Evolutionary conservation across 2,329 filamentous ascomycete genomes (phyloP).

Genomic region (Teratosphaeria pseudoeucalypti): DNA sequence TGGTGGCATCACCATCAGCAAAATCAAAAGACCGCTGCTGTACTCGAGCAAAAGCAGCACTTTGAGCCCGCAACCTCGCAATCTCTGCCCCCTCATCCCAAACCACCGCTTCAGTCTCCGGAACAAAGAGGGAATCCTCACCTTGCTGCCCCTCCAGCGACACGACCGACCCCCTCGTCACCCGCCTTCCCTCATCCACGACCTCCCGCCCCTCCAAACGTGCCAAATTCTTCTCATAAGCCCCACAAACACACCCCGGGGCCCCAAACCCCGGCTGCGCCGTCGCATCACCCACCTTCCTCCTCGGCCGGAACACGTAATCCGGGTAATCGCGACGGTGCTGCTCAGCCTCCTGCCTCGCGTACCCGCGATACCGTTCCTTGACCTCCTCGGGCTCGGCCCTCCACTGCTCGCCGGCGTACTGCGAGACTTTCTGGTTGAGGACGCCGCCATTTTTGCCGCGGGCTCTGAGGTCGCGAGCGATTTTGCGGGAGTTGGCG

Average conservation of each 20-base stretch:
- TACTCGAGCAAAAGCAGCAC: background rate
- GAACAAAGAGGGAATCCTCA: background rate
- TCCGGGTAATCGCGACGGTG: slow-evolving; percentile 5
- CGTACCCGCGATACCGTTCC: background rate
- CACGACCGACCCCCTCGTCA: background rate
- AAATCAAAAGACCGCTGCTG: background rate
- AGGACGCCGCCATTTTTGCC: background rate
- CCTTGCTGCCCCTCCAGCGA: background rate
- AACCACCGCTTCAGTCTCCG: background rate
- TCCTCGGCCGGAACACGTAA: slow-evolving; percentile 6
- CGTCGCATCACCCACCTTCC: background rate
- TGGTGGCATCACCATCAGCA: background rate
- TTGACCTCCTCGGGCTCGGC: background rate
- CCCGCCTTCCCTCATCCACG: background rate
- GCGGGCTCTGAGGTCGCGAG: background rate
- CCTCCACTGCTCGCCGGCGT: slow-evolving; percentile 1
- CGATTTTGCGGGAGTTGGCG: background rate
- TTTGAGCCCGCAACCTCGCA: background rate
- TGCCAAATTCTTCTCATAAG: slow-evolving; percentile 6
- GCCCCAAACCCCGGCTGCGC: slow-evolving; percentile 3
- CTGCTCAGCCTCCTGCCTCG: slow-evolving; percentile 1
- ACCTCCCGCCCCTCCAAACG: background rate
- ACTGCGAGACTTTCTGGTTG: background rate
- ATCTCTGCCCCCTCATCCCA: background rate
- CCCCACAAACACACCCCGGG: slow-evolving; percentile 6